Percentiles rank a stretch among this genome's conserved stretches.
Evolutionary conservation across 495 filamentous ascomycete genomes (phyloP).

Genomic region (Xylaria castorea): DNA sequence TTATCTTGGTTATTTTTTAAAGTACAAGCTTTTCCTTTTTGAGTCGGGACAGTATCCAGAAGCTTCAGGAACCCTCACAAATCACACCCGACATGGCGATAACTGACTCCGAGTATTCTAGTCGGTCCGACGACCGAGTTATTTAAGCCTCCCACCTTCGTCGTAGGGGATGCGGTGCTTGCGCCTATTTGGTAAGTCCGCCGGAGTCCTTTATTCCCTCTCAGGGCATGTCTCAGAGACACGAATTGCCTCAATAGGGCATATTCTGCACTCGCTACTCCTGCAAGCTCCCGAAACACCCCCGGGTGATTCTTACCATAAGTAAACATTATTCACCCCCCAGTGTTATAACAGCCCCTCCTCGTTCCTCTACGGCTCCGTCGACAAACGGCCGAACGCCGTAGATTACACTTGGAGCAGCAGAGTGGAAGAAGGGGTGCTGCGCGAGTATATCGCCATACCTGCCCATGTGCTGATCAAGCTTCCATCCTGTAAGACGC

Average conservation of each 20-base stretch:
- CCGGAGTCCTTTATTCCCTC: too few species aligned
- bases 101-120: neutral
- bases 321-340: too few species aligned
- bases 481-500: conserved; percentile 1
- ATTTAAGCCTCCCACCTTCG: conserved; percentile 1
- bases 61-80: neutral
- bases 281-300: too few species aligned
- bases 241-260: too few species aligned
- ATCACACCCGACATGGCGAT: neutral
- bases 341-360: too few species aligned
- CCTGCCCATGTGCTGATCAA: conserved; percentile 12
- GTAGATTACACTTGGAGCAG: neutral
- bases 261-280: too few species aligned
- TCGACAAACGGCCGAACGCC: conserved; percentile 51
- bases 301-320: too few species aligned
- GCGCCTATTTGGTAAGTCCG: too few species aligned
- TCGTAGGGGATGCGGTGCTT: conserved; percentile 16
- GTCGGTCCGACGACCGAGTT: conserved; percentile 23
- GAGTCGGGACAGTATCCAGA: neutral
- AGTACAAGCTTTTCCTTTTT: neutral
- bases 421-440: neutral
- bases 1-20: neutral
- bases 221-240: too few species aligned
- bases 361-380: conserved; percentile 47
- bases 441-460: conserved; percentile 14